phyloP scores from a whole-genome alignment of 805 yeast species.

The Ogataea glucozyma region DNA sequence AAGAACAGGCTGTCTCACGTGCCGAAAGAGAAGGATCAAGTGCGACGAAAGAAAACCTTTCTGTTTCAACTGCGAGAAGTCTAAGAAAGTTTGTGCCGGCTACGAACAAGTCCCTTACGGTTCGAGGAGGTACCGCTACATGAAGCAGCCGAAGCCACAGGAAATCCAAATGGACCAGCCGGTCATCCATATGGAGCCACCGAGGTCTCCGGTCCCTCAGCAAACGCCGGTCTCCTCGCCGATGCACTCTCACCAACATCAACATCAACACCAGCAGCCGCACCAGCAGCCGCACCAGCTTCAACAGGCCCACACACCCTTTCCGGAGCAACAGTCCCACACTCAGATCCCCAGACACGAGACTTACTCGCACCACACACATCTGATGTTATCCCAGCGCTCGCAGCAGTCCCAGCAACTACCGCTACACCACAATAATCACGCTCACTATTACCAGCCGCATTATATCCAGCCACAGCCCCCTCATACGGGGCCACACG shows the following conservation, averaged over 20 bases:
- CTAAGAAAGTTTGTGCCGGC: slow-evolving; percentile 67
- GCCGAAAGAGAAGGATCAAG: slow-evolving; percentile 68
- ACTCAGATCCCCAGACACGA: not conserved
- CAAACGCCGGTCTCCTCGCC: slow-evolving; percentile 2
- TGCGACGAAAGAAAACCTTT: slow-evolving; percentile 75
- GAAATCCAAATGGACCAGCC: slow-evolving; percentile 20
- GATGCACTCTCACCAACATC: slow-evolving; percentile 7
- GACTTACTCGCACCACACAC: not conserved
- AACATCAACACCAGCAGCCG: slow-evolving; percentile 13
- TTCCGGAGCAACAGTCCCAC: not conserved
- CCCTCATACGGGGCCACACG: not conserved
- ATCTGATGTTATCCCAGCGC: not conserved
- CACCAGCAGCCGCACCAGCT: slow-evolving; percentile 13
- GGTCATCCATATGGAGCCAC: slow-evolving; percentile 14
- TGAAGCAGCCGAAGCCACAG: slow-evolving; percentile 27
- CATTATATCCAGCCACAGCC: slow-evolving; percentile 10
- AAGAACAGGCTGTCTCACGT: slow-evolving; percentile 74
- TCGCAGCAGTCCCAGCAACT: slow-evolving; percentile 1
- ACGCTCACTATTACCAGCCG: slow-evolving; percentile 9
- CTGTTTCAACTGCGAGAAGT: slow-evolving; percentile 66
- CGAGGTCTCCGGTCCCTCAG: not conserved
- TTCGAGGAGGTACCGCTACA: slow-evolving; percentile 30
- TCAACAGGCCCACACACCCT: slow-evolving; percentile 1
- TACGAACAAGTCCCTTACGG: slow-evolving; percentile 48
- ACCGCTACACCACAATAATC: slow-evolving; percentile 5